Conservation (phyloP, 192 early-diverging fungal genomes). For the Backusella australiensis region DNA sequence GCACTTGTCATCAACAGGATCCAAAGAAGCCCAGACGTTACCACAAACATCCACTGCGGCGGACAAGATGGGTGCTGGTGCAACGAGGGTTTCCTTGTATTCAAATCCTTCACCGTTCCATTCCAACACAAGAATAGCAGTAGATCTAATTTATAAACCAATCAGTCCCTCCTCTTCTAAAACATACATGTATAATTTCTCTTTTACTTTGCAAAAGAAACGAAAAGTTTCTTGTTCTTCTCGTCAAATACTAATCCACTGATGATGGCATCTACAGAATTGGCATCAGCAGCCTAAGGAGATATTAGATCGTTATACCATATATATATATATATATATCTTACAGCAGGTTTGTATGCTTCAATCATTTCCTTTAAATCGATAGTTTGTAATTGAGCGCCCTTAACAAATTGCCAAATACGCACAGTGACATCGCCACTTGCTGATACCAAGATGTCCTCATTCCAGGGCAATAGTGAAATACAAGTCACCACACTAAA, state of each 20-base stretch:
- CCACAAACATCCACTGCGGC: conserved; percentile 15
- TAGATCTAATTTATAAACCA: not conserved
- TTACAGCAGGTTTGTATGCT: conserved; percentile 19
- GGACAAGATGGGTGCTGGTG: conserved; percentile 12
- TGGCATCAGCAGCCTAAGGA: conserved; percentile 22
- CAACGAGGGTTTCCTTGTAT: conserved; percentile 7
- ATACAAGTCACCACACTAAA: conserved; percentile 73
- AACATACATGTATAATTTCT: not conserved
- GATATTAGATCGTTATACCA: not conserved
- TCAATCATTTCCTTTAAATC: conserved; percentile 44
- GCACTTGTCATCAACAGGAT: not conserved
- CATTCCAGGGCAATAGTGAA: conserved; percentile 53
- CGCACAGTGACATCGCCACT: conserved; percentile 82
- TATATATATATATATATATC: not conserved
- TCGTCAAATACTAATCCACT: conserved; percentile 9
- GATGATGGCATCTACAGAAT: conserved; percentile 24
- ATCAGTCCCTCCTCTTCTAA: not conserved
- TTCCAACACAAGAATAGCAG: conserved; percentile 18
- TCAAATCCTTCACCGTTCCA: conserved; percentile 13
- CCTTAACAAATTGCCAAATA: conserved; percentile 70
- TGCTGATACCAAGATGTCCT: conserved; percentile 66
- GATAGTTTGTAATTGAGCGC: conserved; percentile 66
- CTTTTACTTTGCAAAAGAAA: conserved; percentile 32
- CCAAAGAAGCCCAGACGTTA: conserved; percentile 19
- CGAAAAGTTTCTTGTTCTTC: conserved; percentile 2